These are phyloP conservation scores for Hymenoscyphus scutula DNA, from an alignment of 2,329 filamentous ascomycete genomes.

Conservation along the genomic window DNA sequence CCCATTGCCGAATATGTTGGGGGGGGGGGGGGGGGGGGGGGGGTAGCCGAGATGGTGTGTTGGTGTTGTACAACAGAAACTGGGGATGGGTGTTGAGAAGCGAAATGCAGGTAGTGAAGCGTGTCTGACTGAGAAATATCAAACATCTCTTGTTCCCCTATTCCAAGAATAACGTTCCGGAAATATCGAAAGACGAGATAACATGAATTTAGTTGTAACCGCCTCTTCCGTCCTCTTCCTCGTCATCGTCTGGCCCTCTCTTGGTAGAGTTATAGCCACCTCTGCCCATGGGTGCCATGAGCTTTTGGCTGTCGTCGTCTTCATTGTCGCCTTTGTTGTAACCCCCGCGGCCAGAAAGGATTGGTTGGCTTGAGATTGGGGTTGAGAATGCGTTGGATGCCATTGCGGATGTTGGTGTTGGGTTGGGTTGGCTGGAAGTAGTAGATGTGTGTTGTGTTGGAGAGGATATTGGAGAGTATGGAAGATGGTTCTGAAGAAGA, in stretches of 20 bases:
- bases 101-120: no score
- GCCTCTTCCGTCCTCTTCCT: constrained; percentile 35
- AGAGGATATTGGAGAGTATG: not conserved
- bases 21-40: not conserved
- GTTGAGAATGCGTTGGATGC: constrained; percentile 18
- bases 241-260: constrained; percentile 31
- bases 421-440: constrained; percentile 11
- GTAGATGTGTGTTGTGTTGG: constrained; percentile 7
- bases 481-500: constrained; percentile 6
- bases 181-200: not conserved
- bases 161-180: not conserved
- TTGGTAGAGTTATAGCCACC: constrained; percentile 27
- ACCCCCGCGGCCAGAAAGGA: constrained; percentile 30
- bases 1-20: not conserved
- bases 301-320: constrained; percentile 8
- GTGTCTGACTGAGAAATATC: no score
- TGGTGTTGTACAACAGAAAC: constrained; percentile 9
- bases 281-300: constrained; percentile 18
- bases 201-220: constrained; percentile 30
- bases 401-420: constrained; percentile 23
- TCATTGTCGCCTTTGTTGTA: constrained; percentile 21
- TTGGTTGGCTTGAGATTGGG: constrained; percentile 13
- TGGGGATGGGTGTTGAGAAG: no score
- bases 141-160: not conserved
- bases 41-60: not conserved